Evolutionary conservation across 2,329 filamentous ascomycete genomes (phyloP), one percentile per base, ranked within the genome.

Genomic region (Knufia fluminis): DNA sequence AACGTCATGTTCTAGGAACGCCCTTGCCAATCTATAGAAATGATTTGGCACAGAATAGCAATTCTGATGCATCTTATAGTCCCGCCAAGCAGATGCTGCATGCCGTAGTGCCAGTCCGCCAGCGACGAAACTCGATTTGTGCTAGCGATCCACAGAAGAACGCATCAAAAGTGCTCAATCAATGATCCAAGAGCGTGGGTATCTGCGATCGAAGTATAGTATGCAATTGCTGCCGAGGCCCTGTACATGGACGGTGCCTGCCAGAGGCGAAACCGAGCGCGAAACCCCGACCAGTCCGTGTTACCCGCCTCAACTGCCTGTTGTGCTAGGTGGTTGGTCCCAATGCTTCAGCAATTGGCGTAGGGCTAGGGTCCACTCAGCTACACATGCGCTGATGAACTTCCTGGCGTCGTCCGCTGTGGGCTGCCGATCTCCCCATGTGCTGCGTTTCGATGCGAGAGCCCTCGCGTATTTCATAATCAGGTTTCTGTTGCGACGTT

Each of bases 341-440:
- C 84, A 88, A 61, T 87, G 82, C 49, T 78, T 68, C 52, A 88
- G 67, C 79, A 88, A 80, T 49, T 76, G 77, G 31, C 74, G 68
- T 22, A 87, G 66, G 1, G 82, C 84, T 55, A 70, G 69, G 24
- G 71, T 77, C 84, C 84, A 88, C 63, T 87, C 83, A 20, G 70
- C 71, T 55, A 77, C 72, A 60, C 86, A 85, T 48, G 78, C 82
- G 31, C 68, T 70, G 1, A 79, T 72, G 26, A 88, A 72, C 62
- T 80, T 74, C 3, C 73, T 66, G 1, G 79, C 71, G 50, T 82
- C 76, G 1, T 77, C 75, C 1, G 69, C 61, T 1, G 74, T 70
- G 0, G 84, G 83, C 22, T 68, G 63, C 28, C 70, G 71, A 1
- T 73, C 76, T 41, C 77, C 83, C 84, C 84, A 88, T 81, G 87